Evolutionary conservation across 1,139 yeast genomes (phyloP), one percentile per base, ranked within the genome.

Genomic region (Taiozyma sp.): DNA sequence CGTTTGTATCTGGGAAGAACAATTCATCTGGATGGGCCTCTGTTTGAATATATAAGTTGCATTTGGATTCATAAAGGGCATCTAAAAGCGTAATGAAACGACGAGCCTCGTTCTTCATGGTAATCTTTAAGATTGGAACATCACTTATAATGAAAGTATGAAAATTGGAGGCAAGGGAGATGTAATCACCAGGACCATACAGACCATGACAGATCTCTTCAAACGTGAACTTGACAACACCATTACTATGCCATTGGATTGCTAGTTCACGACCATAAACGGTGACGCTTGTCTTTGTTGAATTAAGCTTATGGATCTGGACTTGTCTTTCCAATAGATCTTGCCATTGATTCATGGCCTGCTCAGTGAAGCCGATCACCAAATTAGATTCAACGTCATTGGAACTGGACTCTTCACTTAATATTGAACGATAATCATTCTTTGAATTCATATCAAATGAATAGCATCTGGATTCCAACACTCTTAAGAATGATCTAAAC

Each of bases 131-230:
- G 3, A 79, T 71, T 0, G 91, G 91, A 3, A 85, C 82, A 50
- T 80, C 70, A 52, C 83, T 86, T 30, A 85, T 60, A 7, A 85
- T 71, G 32, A 85, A 68, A 0, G 83, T 78, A 41, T 74, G 77
- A 62, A 70, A 85, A 28, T 72, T 71, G 0, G 88, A 79, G 0
- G 90, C 84, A 42, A 85, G 63, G 0, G 88, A 79, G 46, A 85
- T 83, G 60, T 82, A 85, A 61, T 85, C 91, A 1, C 87, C 83
- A 0, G 88, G 78, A 0, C 88, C 84, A 55, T 73, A 77, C 9
- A 80, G 67, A 3, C 81, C 81, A 47, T 71, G 75, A 59, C 89
- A 83, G n/a, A 85, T 72, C 46, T 81, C 73, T 3, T 67, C 67
- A 57, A 81, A 85, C 42, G 75, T 78, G 52, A 83, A 72, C 55